Evolutionary conservation across 371 early-diverging fungal species (phyloP), one percentile per base, ranked within the genome.

Genomic region (Paraphysoderma sedebokerense): DNA sequence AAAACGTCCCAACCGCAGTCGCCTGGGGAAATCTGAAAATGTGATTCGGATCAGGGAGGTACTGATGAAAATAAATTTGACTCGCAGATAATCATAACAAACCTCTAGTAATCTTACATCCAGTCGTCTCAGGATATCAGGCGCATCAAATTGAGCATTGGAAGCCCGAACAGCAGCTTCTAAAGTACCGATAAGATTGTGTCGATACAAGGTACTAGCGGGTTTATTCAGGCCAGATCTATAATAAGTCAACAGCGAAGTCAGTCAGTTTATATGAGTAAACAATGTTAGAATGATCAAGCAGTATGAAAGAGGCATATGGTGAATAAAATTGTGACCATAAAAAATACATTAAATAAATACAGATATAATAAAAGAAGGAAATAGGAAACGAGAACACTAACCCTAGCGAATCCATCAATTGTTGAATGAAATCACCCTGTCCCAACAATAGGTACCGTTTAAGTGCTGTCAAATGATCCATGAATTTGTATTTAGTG

Each of bases 1-100:
- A 96, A 91, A 1, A 87, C 79, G 56, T 92, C 90, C 97, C 95
- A 96, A 0, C 91, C 90, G 29, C 65, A 55, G 48, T 86, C 86
- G 17, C 76, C 78, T 0, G 70, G 54, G 17, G 81, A 72, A 24
- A 71, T 59, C 74, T 81, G 72, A n/a, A n/a, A n/a, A n/a, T n/a
- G n/a, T n/a, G n/a, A n/a, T n/a, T n/a, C n/a, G n/a, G n/a, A n/a
- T n/a, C n/a, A n/a, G n/a, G n/a, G n/a, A n/a, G n/a, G n/a, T n/a
- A n/a, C n/a, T n/a, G n/a, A n/a, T n/a, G n/a, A n/a, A n/a, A n/a
- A n/a, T n/a, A n/a, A n/a, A n/a, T n/a, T n/a, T n/a, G n/a, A n/a
- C n/a, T n/a, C n/a, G n/a, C n/a, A n/a, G n/a, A n/a, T n/a, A n/a
- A n/a, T n/a, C n/a, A n/a, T n/a, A n/a, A n/a, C n/a, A n/a, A n/a